Conservation (phyloP, 169 alveolate genomes). For the Babesia sp. region DNA sequence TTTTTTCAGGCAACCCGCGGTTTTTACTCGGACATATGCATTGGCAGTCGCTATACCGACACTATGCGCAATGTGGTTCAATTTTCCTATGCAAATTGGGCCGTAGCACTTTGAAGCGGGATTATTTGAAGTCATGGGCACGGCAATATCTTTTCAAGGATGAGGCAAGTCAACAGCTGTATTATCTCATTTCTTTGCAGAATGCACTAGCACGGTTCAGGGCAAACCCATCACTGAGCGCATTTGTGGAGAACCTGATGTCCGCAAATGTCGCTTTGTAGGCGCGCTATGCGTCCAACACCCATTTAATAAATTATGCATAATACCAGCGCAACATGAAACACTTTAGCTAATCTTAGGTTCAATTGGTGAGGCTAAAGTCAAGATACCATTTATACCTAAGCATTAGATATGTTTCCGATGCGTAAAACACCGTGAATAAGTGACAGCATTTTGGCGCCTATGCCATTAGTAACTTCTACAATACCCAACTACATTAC, state of each 20-base stretch:
- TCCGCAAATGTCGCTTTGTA: too few relatives aligned
- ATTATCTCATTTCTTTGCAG: background rate
- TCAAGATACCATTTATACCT: too few relatives aligned
- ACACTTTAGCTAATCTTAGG: too few relatives aligned
- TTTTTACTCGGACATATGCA: constrained; percentile 62
- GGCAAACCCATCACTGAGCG: constrained; percentile 26
- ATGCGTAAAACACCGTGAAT: too few relatives aligned
- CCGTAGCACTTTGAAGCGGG: constrained; percentile 16
- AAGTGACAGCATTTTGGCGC: too few relatives aligned
- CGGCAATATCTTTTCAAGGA: constrained; percentile 16
- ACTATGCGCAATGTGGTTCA: constrained; percentile 61
- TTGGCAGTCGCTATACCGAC: constrained; percentile 57
- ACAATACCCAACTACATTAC: background rate
- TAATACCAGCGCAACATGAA: too few relatives aligned
- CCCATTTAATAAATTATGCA: too few relatives aligned
- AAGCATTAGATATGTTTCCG: too few relatives aligned
- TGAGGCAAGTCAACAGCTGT: constrained; percentile 20
- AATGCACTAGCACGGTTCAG: constrained; percentile 10
- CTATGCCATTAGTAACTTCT: background rate
- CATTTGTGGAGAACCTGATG: constrained; percentile 20
- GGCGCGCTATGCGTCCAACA: too few relatives aligned
- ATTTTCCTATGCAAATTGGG: constrained; percentile 47
- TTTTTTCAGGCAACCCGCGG: constrained; percentile 60
- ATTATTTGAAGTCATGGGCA: constrained; percentile 56
- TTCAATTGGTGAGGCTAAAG: background rate